Percentiles rank a stretch among this genome's conserved stretches.
Evolutionary conservation across 805 yeast genomes (phyloP).

Genomic region (Saccharomycopsis lassenensis): DNA sequence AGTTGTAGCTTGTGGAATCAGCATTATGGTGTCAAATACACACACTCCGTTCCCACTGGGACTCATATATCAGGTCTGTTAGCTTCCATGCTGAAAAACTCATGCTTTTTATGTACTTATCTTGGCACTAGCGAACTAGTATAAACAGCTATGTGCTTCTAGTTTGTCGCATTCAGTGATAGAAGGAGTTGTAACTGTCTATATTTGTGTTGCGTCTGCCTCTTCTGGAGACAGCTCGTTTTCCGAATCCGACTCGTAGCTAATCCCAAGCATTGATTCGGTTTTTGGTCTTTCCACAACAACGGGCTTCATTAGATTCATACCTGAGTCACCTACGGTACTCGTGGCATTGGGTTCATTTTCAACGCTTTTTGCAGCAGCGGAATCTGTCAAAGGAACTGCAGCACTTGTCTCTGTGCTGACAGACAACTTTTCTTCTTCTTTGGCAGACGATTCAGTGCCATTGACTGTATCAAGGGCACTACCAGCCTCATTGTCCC

Average conservation of each 20-base stretch:
- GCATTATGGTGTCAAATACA: no score
- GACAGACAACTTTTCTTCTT: background rate
- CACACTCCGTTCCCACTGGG: no score
- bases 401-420: constrained; percentile 3
- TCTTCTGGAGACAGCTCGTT: background rate
- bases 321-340: background rate
- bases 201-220: background rate
- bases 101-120: no score
- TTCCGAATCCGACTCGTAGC: constrained; percentile 4
- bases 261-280: background rate
- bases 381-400: background rate
- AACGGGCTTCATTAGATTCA: background rate
- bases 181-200: no score
- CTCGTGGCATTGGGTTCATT: background rate
- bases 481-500: no score
- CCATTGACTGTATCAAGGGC: no score
- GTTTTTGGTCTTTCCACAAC: background rate
- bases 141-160: no score
- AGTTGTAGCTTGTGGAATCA: no score
- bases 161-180: no score
- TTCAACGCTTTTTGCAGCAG: background rate
- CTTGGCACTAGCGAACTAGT: no score
- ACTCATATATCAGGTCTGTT: no score
- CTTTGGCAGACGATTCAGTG: constrained; percentile 1
- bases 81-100: no score